phyloP scores from a whole-genome alignment of 129 eudicot species.

The Sambucus nigra region DNA sequence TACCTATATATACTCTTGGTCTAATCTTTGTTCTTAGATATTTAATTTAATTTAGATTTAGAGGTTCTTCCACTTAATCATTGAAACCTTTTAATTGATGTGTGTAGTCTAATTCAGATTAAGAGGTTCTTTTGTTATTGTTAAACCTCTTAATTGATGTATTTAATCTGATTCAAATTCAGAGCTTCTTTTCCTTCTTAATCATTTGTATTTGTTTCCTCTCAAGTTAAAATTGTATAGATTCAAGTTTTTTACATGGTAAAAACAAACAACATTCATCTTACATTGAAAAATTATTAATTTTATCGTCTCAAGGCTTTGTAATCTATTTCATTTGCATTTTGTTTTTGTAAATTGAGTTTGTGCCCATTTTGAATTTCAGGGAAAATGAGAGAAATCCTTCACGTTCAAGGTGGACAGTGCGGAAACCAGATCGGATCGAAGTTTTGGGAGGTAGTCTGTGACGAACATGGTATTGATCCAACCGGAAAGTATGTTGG shows the following conservation, averaged over 20 bases:
- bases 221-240: background rate
- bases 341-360: background rate
- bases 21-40: no score
- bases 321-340: no score
- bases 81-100: no score
- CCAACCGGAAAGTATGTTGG: constrained; percentile 50
- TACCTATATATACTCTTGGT: no score
- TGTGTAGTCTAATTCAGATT: no score
- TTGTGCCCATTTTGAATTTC: background rate
- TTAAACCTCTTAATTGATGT: no score
- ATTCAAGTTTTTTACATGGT: background rate
- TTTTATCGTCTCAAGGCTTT: no score
- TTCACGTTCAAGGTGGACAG: constrained; percentile 49
- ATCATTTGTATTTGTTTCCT: background rate
- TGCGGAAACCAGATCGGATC: constrained; percentile 58
- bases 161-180: no score
- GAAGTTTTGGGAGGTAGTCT: constrained; percentile 47
- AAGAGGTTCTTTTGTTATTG: no score
- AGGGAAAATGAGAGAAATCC: constrained; percentile 54
- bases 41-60: no score
- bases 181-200: background rate
- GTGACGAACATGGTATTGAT: constrained; percentile 52
- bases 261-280: no score
- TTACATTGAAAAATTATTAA: background rate
- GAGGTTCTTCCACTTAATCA: no score